Base-by-base conservation (phyloP, 441 rosid species). In the Dalechampia spathulata region DNA sequence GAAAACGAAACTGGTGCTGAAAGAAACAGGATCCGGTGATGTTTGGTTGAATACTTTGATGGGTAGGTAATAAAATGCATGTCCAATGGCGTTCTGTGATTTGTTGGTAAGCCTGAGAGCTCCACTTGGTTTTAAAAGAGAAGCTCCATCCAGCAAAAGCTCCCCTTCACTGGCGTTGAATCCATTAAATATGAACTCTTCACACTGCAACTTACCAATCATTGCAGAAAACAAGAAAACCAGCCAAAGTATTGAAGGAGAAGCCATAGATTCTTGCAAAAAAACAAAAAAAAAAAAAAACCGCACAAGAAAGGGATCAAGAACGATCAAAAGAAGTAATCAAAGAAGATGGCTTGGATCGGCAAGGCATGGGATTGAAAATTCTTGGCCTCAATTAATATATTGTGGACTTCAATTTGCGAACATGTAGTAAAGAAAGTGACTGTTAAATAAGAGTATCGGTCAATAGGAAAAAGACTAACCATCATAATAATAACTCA, bases 1-100 rank as follows among this genome's bases (percentile, higher is more conserved):
- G 21, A 87, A 87, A 32, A 84, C 84, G 9, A 84, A 78, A 54
- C 57, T 32, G 2, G 95, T 77, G 66, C 58, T 73, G 60, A 87
- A 82, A 52, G 87, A 83, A 39, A 50, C 40, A 57, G 55, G 52
- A 6, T 9, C 37, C 6, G 53, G 15, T 32, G 50, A 23, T 9
- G 41, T 58, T 60, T 0, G 15, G 36, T 62, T 17, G 12, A 70
- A 27, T 69, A 78, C 64, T 50, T 61, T 71, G 12, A 86, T 63
- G 5, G 75, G 71, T n/a, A 50, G 36, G 38, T 2, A 9, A 50
- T 76, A 82, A 72, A 86, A 83, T 27, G 85, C 86, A 45, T 69
- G 79, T 26, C 94, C 90, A 10, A 68, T 58, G 13, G 46, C 69
- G 32, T 64, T 5, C 3, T 10, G 10, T 2, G 67, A 47, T 41